phyloP scores from a whole-genome alignment of 306 rosid species.

The Purshia tridentata region DNA sequence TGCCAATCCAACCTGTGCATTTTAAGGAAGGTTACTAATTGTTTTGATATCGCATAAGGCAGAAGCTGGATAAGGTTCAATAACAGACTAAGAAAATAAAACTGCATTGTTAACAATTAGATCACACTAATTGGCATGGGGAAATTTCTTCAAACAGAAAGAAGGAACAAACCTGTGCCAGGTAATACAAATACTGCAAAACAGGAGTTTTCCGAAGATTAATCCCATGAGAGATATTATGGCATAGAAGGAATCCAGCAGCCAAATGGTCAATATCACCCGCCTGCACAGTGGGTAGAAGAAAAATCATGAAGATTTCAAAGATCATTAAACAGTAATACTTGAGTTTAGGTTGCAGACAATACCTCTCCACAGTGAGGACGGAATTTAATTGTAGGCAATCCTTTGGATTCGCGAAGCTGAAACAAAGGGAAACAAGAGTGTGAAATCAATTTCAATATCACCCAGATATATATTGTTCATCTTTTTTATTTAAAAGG shows the following conservation, averaged over 20 bases:
- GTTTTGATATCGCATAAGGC: conserved; percentile 10
- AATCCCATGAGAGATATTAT: conserved; percentile 85
- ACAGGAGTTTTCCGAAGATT: conserved; percentile 78
- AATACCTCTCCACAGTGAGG: conserved; percentile 94
- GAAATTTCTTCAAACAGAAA: not conserved
- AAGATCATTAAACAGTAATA: conserved; percentile 12
- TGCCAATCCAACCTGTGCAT: conserved; percentile 64
- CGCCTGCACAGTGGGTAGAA: conserved; percentile 45
- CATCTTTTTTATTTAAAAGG: not conserved
- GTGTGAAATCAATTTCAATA: not conserved
- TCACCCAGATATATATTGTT: not conserved
- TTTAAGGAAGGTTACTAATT: conserved; percentile 12
- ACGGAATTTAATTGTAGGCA: conserved; percentile 62
- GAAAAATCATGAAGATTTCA: conserved; percentile 22
- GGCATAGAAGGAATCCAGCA: conserved; percentile 73
- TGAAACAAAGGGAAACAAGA: conserved; percentile 36
- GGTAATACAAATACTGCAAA: conserved; percentile 78
- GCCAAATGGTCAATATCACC: conserved; percentile 90
- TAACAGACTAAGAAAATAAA: not conserved
- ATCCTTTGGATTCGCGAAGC: conserved; percentile 75
- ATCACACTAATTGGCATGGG: not conserved
- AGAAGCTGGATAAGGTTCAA: conserved; percentile 18
- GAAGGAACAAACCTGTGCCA: conserved; percentile 64
- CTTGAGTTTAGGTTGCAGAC: conserved; percentile 13
- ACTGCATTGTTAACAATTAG: not conserved